Evolutionary conservation across 2,329 filamentous ascomycete genomes (phyloP), one percentile per base, ranked within the genome.

Genomic region (Scedosporium boydii): DNA sequence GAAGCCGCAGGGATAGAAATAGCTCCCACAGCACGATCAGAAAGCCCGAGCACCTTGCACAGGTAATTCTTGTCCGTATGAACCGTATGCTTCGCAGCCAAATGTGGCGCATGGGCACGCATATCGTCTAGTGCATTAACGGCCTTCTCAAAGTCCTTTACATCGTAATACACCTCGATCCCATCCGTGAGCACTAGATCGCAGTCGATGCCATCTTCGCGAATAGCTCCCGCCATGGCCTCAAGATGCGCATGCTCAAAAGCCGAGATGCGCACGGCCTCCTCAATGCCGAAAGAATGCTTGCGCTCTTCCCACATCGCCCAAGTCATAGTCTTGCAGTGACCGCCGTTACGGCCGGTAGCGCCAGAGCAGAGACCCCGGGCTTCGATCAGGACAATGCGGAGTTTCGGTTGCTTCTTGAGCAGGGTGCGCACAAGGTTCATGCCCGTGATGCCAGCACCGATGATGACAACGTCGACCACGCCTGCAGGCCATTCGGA

Each of bases 341-440:
- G 65, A 0, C 65, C 64, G 6, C 65, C 65, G 18, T 66, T 56
- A 71, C 75, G 38, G 72, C 71, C 64, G 3, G 66, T 67, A 4
- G 66, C 64, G 27, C 66, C 66, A 5, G 61, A 65, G 53, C 67
- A 67, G 7, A 69, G 10, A 21, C 63, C 53, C 1, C 67, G 64
- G 16, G 67, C 67, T 23, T 68, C 67, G 27, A 67, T 5, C 14
- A 67, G 27, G 29, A 63, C 61, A 41, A 68, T 64, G 7, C 62
- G 51, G 4, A 67, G 60, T n/a, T 58, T 53, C 4, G 67, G 61
- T 0, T 55, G 48, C n/a, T 63, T 66, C 1, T 61, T 53, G 9
- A 64, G 59, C 1, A 68, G 63, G 6, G 64, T 65, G 2, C 61
- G 59, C 3, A 59, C 58, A 3, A 68, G 65, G 18, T 62, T 64